These are phyloP conservation scores for Platismatia glauca DNA, from an alignment of 495 filamentous ascomycete species.

Conservation along the genomic window DNA sequence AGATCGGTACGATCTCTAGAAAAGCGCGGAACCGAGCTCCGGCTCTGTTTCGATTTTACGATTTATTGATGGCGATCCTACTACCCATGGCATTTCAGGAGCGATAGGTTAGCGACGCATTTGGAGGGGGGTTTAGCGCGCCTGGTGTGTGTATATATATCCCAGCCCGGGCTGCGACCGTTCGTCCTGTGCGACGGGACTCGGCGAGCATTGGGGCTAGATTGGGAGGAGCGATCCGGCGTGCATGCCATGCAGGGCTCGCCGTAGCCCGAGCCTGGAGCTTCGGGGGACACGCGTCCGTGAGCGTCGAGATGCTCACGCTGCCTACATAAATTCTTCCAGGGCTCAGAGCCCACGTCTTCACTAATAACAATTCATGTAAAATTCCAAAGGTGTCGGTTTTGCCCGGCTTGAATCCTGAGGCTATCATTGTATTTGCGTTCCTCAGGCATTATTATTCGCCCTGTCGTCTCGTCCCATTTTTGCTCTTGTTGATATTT, in stretches of 20 bases:
- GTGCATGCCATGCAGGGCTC: neutral
- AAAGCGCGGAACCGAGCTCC: too few species aligned
- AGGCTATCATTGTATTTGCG: too few species aligned
- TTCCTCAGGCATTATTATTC: neutral
- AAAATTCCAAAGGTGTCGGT: neutral
- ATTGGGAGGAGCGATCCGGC: neutral
- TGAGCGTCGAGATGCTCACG: neutral
- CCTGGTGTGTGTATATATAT: neutral
- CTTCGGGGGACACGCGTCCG: neutral
- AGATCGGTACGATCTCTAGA: neutral
- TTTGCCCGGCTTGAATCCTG: neutral
- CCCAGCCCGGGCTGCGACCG: neutral
- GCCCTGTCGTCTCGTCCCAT: too few species aligned
- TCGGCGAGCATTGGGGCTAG: neutral
- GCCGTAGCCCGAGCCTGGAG: constrained; percentile 3
- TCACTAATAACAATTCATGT: neutral
- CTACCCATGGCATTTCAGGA: neutral
- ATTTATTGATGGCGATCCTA: too few species aligned
- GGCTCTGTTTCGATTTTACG: too few species aligned
- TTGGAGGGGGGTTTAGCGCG: neutral
- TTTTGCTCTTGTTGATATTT: neutral
- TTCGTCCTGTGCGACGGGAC: neutral
- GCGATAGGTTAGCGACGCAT: neutral
- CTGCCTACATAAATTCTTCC: neutral
- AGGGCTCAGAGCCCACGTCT: neutral